Percentiles rank a stretch among this genome's conserved stretches.
These are phyloP conservation scores for Trebouxiophyceae sp. DNA, from an alignment of 163 green algal species.

Conservation along the genomic window DNA sequence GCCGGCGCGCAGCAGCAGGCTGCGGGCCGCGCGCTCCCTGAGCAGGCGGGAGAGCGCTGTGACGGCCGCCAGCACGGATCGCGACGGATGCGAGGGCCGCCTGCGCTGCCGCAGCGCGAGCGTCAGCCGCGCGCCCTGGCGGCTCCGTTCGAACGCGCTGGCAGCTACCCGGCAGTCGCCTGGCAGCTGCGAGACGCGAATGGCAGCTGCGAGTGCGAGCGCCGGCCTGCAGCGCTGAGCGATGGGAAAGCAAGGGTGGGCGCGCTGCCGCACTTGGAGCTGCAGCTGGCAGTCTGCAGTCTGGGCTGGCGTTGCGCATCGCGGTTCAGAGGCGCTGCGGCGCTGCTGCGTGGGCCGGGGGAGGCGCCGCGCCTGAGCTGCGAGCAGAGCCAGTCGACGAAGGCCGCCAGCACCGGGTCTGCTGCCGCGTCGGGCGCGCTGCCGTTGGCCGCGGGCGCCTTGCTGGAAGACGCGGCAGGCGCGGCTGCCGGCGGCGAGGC, in stretches of 20 bases:
- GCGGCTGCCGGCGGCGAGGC: conserved; percentile 2
- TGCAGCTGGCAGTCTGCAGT: no score
- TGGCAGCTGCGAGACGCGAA: not conserved
- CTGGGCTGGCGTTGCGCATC: no score
- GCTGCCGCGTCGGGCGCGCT: not conserved
- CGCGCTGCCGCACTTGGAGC: no score
- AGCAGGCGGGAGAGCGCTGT: conserved; percentile 69
- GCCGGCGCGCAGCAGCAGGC: conserved; percentile 47
- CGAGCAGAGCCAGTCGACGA: conserved; percentile 78
- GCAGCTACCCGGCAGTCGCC: not conserved
- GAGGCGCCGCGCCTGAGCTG: conserved; percentile 60
- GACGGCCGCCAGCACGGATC: conserved; percentile 48
- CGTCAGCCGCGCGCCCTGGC: no score
- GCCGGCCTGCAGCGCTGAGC: not conserved
- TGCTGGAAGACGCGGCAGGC: not conserved
- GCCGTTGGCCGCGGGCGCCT: not conserved
- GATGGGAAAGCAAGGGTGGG: no score
- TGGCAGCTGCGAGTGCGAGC: not conserved
- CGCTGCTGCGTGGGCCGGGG: not conserved
- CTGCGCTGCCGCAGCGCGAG: conserved; percentile 4
- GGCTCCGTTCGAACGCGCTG: no score
- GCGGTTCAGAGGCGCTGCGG: no score
- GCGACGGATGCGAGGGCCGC: conserved; percentile 52
- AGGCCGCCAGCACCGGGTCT: conserved; percentile 26
- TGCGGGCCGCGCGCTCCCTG: conserved; percentile 56